phyloP scores from a whole-genome alignment of 495 filamentous ascomycete genomes.

The Trichoderma asperelloides region DNA sequence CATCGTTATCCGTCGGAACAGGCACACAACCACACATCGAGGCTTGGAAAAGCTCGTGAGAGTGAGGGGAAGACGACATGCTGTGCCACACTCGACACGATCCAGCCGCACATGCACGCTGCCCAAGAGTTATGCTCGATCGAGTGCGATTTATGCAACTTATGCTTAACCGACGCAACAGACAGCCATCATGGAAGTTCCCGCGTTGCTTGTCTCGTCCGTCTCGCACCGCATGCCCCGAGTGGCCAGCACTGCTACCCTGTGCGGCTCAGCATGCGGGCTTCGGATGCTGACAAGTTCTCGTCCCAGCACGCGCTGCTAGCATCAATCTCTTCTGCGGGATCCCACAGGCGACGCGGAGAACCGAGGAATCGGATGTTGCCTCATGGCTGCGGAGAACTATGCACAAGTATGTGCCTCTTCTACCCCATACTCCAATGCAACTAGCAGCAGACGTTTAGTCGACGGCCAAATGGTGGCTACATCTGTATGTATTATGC shows the following conservation, averaged over 20 bases:
- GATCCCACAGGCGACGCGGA: not conserved
- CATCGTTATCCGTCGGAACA: not conserved
- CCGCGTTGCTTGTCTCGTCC: too few relatives aligned
- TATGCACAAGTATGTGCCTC: not conserved
- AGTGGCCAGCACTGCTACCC: too few relatives aligned
- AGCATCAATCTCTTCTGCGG: too few relatives aligned
- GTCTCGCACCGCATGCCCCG: not conserved
- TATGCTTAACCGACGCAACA: not conserved
- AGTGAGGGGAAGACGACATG: not conserved
- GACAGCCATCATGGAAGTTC: too few relatives aligned
- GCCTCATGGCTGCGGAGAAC: not conserved
- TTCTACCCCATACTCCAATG: not conserved
- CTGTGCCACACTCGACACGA: too few relatives aligned
- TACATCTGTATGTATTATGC: too few relatives aligned
- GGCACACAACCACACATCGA: not conserved
- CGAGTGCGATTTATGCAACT: not conserved
- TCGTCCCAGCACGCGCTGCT: too few relatives aligned
- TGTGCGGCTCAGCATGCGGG: too few relatives aligned
- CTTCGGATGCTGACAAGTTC: too few relatives aligned
- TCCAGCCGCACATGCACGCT: too few relatives aligned
- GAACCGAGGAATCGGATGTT: not conserved
- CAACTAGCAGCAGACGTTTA: not conserved
- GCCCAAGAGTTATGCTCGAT: too few relatives aligned
- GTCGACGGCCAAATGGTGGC: not conserved
- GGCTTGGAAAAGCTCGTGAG: not conserved